phyloP scores from a whole-genome alignment of 192 early-diverging fungal genomes.

The Coemansia guatemalensis region DNA sequence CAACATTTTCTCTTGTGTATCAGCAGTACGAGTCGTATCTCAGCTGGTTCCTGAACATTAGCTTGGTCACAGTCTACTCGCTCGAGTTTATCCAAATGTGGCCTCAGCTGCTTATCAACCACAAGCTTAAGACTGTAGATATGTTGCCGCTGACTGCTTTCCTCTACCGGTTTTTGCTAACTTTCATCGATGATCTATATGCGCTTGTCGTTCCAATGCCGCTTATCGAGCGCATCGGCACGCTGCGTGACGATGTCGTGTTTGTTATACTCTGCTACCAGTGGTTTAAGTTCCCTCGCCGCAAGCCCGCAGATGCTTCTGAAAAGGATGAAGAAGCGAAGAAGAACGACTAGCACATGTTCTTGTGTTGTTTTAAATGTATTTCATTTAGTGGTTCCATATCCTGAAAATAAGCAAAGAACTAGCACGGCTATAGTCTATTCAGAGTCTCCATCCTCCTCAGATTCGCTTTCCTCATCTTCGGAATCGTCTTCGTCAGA shows the following conservation, averaged over 20 bases:
- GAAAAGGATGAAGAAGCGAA: no score
- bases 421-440: no score
- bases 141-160: conserved; percentile 59
- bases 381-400: no score
- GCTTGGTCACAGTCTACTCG: conserved; percentile 56
- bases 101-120: conserved; percentile 62
- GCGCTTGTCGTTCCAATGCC: conserved; percentile 63
- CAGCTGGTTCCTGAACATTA: conserved; percentile 55
- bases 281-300: conserved; percentile 51
- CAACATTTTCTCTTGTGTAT: conserved; percentile 54
- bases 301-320: conserved; percentile 11
- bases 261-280: conserved; percentile 58
- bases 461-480: conserved; percentile 14
- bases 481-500: conserved; percentile 61
- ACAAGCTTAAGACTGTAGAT: conserved; percentile 57
- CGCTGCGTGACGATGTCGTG: conserved; percentile 57
- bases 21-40: conserved; percentile 51
- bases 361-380: no score
- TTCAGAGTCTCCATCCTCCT: no score
- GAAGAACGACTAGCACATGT: no score
- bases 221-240: conserved; percentile 56
- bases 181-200: conserved; percentile 62
- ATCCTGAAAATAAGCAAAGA: no score
- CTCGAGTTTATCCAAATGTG: conserved; percentile 61
- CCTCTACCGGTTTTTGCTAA: conserved; percentile 55